Conservation (phyloP, 2,329 filamentous ascomycete genomes). For the Epichloe gansuensis region DNA sequence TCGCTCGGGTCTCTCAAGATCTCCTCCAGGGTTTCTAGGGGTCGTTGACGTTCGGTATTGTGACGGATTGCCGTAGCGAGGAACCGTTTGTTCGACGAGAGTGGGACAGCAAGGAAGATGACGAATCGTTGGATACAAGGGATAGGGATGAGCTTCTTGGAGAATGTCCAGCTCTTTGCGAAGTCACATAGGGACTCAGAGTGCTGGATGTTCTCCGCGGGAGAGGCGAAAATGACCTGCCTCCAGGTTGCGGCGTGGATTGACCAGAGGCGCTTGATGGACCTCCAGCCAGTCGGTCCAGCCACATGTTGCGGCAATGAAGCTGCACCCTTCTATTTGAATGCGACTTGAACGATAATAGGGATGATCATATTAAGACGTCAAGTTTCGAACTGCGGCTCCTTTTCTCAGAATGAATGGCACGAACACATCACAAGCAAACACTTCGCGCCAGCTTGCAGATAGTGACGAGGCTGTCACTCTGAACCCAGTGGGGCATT, state of each 20-base stretch:
- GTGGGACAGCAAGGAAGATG: slow-evolving; percentile 57
- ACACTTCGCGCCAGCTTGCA: not conserved
- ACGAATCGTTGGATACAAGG: slow-evolving; percentile 65
- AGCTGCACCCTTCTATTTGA: not conserved
- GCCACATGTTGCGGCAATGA: slow-evolving; percentile 54
- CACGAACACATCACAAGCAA: not conserved
- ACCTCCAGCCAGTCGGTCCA: slow-evolving; percentile 65
- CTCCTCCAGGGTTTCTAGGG: slow-evolving; percentile 53
- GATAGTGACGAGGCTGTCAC: not conserved
- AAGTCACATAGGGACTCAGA: slow-evolving; percentile 56
- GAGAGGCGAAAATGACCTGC: slow-evolving; percentile 60
- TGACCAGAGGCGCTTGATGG: slow-evolving; percentile 48
- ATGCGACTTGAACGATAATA: not conserved
- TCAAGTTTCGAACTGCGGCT: not conserved
- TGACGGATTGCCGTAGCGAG: slow-evolving; percentile 46
- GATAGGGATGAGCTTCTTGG: slow-evolving; percentile 70
- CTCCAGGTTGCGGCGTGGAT: slow-evolving; percentile 48
- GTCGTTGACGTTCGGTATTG: slow-evolving; percentile 41
- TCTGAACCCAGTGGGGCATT: not conserved
- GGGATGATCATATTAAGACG: not conserved
- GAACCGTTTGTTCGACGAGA: slow-evolving; percentile 56
- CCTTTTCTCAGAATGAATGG: not conserved
- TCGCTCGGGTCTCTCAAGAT: slow-evolving; percentile 25
- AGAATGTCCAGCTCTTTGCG: slow-evolving; percentile 53
- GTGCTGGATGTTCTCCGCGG: slow-evolving; percentile 55